These are phyloP conservation scores for Corchorus olitorius DNA, from an alignment of 345 rosid species.

Conservation along the genomic window DNA sequence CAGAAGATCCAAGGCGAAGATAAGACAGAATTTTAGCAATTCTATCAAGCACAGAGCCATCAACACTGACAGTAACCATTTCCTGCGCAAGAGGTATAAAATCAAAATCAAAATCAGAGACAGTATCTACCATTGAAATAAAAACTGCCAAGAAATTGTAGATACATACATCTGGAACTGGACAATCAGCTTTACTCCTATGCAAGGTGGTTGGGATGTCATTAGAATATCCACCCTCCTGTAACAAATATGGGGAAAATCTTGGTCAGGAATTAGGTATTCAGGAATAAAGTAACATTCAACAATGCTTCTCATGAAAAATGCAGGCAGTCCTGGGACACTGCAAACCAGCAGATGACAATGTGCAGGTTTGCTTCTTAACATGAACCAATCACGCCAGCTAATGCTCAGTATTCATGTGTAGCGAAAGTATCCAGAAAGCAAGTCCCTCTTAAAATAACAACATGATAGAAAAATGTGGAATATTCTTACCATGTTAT, in stretches of 20 bases:
- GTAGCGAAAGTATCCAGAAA: neutral
- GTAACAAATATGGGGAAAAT: slow-evolving; percentile 8
- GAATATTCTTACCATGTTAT: slow-evolving; percentile 60
- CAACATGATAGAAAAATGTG: neutral
- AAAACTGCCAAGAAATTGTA: neutral
- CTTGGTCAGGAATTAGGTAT: slow-evolving; percentile 2
- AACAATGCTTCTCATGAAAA: neutral
- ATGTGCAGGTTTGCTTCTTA: too few species aligned
- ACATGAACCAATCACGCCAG: neutral
- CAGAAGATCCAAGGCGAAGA: slow-evolving; percentile 98
- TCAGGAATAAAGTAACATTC: slow-evolving; percentile 2
- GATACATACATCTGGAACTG: slow-evolving; percentile 76
- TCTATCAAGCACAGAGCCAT: slow-evolving; percentile 95
- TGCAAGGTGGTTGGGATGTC: slow-evolving; percentile 98
- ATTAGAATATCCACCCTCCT: slow-evolving; percentile 89
- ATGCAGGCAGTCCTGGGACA: too few species aligned
- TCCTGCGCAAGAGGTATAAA: slow-evolving; percentile 49
- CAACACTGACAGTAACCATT: slow-evolving; percentile 89
- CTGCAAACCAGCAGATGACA: too few species aligned
- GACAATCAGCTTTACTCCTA: slow-evolving; percentile 97
- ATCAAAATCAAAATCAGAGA: slow-evolving; percentile 23
- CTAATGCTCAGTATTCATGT: neutral
- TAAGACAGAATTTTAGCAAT: slow-evolving; percentile 94
- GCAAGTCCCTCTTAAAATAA: neutral
- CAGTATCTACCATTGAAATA: slow-evolving; percentile 24